These are phyloP conservation scores for Salvia splendens DNA, from an alignment of 257 asterid species.

Conservation along the genomic window DNA sequence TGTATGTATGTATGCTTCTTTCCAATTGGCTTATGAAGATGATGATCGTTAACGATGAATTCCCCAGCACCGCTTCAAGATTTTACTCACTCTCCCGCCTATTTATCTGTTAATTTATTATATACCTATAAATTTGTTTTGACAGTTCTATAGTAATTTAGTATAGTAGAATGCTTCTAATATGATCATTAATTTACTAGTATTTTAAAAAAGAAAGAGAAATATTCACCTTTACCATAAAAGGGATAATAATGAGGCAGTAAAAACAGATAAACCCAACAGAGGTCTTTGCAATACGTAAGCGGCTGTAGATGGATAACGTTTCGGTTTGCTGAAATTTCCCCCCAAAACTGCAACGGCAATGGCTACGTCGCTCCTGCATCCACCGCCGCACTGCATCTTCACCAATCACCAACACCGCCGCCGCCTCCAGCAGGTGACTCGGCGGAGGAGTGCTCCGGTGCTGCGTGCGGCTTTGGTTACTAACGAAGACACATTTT, in stretches of 20 bases:
- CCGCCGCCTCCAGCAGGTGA: constrained; percentile 35
- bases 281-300: neutral
- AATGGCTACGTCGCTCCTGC: constrained; percentile 46
- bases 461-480: constrained; percentile 38
- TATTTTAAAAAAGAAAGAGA: too few species aligned
- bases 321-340: constrained; percentile 27
- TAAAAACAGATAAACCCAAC: neutral
- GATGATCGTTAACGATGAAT: too few species aligned
- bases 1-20: neutral
- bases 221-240: too few species aligned
- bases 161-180: too few species aligned
- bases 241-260: neutral
- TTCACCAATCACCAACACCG: constrained; percentile 32
- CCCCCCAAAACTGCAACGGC: constrained; percentile 8
- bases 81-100: constrained; percentile 1
- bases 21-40: neutral
- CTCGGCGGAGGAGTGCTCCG: constrained; percentile 29
- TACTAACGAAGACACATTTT: constrained; percentile 40
- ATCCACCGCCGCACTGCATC: constrained; percentile 31
- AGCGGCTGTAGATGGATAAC: constrained; percentile 29
- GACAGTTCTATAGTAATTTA: too few species aligned
- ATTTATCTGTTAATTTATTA: neutral
- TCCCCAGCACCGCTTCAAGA: neutral
- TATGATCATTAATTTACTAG: too few species aligned
- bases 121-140: too few species aligned